These are phyloP conservation scores for Colletotrichum ledebouriae DNA, from an alignment of 2,329 filamentous ascomycete species.

Conservation along the genomic window DNA sequence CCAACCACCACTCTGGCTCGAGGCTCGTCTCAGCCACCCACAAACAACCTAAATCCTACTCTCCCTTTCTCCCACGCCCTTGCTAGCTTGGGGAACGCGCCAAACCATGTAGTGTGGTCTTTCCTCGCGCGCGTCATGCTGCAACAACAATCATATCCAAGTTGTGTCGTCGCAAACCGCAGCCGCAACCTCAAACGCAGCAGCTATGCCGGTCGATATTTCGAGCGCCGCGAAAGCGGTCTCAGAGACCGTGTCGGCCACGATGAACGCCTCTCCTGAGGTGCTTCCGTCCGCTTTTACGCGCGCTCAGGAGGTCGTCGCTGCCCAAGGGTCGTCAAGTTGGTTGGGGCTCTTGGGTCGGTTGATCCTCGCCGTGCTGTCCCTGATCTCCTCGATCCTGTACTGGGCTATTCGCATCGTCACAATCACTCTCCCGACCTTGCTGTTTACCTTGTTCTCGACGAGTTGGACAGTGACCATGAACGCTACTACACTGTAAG, in stretches of 20 bases:
- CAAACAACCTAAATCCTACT: slow-evolving; percentile 21
- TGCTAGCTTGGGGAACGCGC: slow-evolving; percentile 29
- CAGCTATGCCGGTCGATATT: slow-evolving; percentile 58
- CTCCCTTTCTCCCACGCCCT: slow-evolving; percentile 30
- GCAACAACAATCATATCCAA: slow-evolving; percentile 25
- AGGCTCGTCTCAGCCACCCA: slow-evolving; percentile 38
- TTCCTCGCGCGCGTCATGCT: slow-evolving; percentile 40
- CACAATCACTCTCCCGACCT: slow-evolving; percentile 89
- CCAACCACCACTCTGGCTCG: slow-evolving; percentile 36
- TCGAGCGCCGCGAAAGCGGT: slow-evolving; percentile 54
- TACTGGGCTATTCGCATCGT: slow-evolving; percentile 89
- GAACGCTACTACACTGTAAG: slow-evolving; percentile 96
- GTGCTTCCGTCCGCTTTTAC: slow-evolving; percentile 56
- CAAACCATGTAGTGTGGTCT: slow-evolving; percentile 42
- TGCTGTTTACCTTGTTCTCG: slow-evolving; percentile 90
- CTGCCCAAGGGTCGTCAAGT: slow-evolving; percentile 58
- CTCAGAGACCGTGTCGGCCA: slow-evolving; percentile 50
- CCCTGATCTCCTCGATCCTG: slow-evolving; percentile 68
- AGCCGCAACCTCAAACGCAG: slow-evolving; percentile 31
- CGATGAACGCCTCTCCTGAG: slow-evolving; percentile 49
- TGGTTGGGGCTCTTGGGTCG: slow-evolving; percentile 71
- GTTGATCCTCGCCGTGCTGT: slow-evolving; percentile 67
- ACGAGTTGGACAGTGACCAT: slow-evolving; percentile 97
- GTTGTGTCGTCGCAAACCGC: slow-evolving; percentile 16
- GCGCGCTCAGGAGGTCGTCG: slow-evolving; percentile 52